Base-by-base conservation (phyloP, 257 asterid species). In the Solanum paucissectum region DNA sequence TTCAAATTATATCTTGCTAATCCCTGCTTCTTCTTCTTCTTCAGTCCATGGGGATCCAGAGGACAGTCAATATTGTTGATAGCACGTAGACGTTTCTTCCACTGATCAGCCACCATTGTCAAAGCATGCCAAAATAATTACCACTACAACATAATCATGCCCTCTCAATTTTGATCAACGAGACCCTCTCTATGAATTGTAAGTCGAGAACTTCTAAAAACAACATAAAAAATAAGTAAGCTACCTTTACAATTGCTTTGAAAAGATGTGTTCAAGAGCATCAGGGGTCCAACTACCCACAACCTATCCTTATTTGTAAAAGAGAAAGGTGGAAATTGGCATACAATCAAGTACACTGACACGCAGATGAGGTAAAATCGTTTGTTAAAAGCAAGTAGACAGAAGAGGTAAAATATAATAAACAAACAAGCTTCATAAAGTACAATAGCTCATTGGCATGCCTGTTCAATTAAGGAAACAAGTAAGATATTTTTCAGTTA, bases 31-130 rank as follows among this genome's bases (percentile, higher is more conserved):
- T 92, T 95, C 92, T 92, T 95, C 93, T 87, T 92, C 86, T 95
- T 95, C 33, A 86, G 91, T 91, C 90, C 92, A 88, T 85, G 88
- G 91, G 88, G 92, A 58, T 94, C 94, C 84, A 86, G 89, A 87
- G 97, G 92, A 82, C 92, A 91, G 42, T 93, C 94, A 86, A 88
- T 91, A 89, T 91, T 89, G 90, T 90, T 92, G 87, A 94, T 86
- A 89, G 96, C 92, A 90, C 89, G 92, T 25, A 91, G 88, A 86
- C 94, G 91, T 90, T 94, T 95, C 91, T 92, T 93, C 62, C 94
- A 91, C 92, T 93, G 96, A 93, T 95, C 95, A 88, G 96, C 96
- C 74, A 94, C 95, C 99, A 95, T 95, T 83, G 71, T 74, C 83
- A 85, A 72, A 66, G 87, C 89, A 71, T 87, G 72, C 90, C 87